Evolutionary conservation across 176 grass and related monocot species (phyloP).

Genomic region (Hsuehochloa calcarea): DNA sequence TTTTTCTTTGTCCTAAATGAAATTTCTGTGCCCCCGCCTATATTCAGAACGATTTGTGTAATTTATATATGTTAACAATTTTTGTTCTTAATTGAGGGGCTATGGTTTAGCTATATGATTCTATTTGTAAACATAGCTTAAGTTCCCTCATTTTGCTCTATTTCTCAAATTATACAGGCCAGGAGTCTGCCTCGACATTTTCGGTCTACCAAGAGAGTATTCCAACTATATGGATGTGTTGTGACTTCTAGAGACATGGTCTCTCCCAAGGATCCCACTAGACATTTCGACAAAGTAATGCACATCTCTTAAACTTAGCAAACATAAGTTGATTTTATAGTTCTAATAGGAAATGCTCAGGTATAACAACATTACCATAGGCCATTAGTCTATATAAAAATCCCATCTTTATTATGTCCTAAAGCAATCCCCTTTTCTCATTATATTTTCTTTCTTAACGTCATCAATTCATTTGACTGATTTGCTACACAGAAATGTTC

Average conservation of each 20-base stretch:
- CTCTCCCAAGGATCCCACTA: slow-evolving; percentile 67
- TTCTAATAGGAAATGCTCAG: neutral
- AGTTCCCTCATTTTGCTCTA: neutral
- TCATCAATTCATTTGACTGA: neutral
- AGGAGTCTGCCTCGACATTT: slow-evolving; percentile 42
- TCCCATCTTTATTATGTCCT: too few species aligned
- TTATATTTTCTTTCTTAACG: neutral
- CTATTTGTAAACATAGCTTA: neutral
- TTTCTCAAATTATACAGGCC: slow-evolving; percentile 45
- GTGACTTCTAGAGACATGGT: slow-evolving; percentile 86
- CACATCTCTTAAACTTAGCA: neutral
- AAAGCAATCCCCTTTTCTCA: too few species aligned
- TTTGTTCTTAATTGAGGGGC: neutral
- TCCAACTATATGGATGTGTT: slow-evolving; percentile 87
- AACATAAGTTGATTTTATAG: neutral
- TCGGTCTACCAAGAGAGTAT: slow-evolving; percentile 66
- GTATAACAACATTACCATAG: neutral
- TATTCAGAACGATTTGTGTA: neutral
- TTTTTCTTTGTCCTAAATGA: neutral
- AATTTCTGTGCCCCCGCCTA: neutral
- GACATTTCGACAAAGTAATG: slow-evolving; percentile 77
- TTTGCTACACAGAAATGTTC: slow-evolving; percentile 4
- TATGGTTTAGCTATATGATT: neutral
- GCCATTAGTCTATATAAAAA: neutral
- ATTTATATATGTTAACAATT: neutral